Percentiles rank a stretch among this genome's conserved stretches.
phyloP scores from a whole-genome alignment of 225 moss, liverwort and hornwort species.

The Marchantia paleacea region DNA sequence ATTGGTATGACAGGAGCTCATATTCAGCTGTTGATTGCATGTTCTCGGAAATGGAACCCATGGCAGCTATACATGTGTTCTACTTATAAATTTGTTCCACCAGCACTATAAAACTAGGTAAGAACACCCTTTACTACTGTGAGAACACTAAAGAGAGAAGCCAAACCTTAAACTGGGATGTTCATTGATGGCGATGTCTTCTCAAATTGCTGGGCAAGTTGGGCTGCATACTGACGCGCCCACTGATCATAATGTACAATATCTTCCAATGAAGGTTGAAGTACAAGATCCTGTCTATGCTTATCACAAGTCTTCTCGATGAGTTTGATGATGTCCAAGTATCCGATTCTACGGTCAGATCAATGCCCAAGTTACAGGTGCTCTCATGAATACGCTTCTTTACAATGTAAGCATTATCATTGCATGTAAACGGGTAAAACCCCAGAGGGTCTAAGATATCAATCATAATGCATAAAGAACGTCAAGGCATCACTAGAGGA shows the following conservation, averaged over 20 bases:
- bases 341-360: conserved; percentile 61
- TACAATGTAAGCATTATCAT: too few species aligned
- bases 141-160: not conserved
- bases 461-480: too few species aligned
- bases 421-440: too few species aligned
- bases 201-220: conserved; percentile 19
- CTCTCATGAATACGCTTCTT: not conserved
- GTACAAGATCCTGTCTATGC: conserved; percentile 75
- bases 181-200: not conserved
- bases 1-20: too few species aligned
- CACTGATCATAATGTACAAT: conserved; percentile 78
- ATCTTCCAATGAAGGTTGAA: conserved; percentile 68
- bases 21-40: too few species aligned
- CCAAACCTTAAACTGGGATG: conserved; percentile 13
- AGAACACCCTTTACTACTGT: too few species aligned
- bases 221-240: conserved; percentile 64
- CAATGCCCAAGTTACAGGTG: not conserved
- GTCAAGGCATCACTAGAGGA: too few species aligned
- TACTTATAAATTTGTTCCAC: too few species aligned
- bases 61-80: too few species aligned
- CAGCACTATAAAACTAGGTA: too few species aligned
- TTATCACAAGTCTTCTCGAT: conserved; percentile 84
- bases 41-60: too few species aligned
- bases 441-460: too few species aligned
- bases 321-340: conserved; percentile 83